phyloP scores from a whole-genome alignment of 2,329 filamentous ascomycete genomes.

The Colletotrichum zoysiae region DNA sequence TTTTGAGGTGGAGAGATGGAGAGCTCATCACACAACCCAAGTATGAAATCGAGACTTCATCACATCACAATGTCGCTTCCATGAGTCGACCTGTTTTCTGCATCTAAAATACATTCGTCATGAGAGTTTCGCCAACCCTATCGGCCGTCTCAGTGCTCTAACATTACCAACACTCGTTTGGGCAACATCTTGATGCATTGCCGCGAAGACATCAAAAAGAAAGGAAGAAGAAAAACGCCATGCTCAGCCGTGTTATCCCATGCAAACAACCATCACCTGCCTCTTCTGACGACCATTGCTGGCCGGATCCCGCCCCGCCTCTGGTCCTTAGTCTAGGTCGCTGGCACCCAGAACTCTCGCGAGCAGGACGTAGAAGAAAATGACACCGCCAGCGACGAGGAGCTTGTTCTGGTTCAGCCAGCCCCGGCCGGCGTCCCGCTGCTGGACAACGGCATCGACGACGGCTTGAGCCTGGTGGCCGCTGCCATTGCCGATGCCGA shows the following conservation, averaged over 20 bases:
- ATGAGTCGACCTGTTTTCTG: conserved; percentile 8
- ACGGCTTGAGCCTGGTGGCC: conserved; percentile 75
- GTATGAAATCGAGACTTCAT: neutral
- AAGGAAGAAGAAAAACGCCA: conserved; percentile 33
- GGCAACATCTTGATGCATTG: conserved; percentile 31
- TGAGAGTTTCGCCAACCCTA: conserved; percentile 28
- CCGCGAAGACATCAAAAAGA: neutral
- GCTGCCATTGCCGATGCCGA: conserved; percentile 71
- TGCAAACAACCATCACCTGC: conserved; percentile 26
- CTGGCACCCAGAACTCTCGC: conserved; percentile 76
- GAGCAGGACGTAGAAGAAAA: conserved; percentile 87
- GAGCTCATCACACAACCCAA: neutral
- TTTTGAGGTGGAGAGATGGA: too few relatives aligned
- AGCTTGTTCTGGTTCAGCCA: conserved; percentile 88
- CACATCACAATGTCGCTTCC: conserved; percentile 5
- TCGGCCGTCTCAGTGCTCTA: conserved; percentile 27
- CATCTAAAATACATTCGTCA: conserved; percentile 35
- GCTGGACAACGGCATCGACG: conserved; percentile 82
- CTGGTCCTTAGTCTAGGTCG: conserved; percentile 42
- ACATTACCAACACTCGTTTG: conserved; percentile 33
- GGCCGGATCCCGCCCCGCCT: neutral
- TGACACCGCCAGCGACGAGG: conserved; percentile 74
- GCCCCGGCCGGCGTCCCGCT: conserved; percentile 82
- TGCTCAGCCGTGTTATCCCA: conserved; percentile 37
- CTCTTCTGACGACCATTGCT: neutral